Base-by-base conservation (phyloP, 129 eudicot genomes). In the Flaveria trinervia region DNA sequence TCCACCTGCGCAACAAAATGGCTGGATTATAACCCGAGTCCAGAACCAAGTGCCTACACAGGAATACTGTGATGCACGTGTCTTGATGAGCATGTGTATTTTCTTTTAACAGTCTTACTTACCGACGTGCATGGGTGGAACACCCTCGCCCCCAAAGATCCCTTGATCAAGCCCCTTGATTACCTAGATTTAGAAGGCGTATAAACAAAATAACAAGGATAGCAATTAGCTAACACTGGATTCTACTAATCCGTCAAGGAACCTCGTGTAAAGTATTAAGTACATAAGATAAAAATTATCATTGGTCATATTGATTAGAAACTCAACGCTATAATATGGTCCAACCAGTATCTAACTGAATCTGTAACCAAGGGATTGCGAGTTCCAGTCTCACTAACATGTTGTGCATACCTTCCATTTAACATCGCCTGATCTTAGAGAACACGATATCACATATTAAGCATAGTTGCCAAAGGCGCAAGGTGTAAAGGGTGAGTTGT, bases 111-210 rank as follows among this genome's bases (percentile, higher is more conserved):
- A 11, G 2, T 75, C 88, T 72, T 36, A 36, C 41, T 36, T 86
- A 90, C 98, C 98, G 80, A 88, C 92, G 71, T 77, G 92, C 98
- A 90, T 93, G 43, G 97, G 92, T 12, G 98, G 98, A 39, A 93
- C 92, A 16, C 96, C 98, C 77, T 89, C 97, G 60, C 96, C 98
- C 41, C 98, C 98, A 18, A 81, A 56, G 62, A 93, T 93, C 33
- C 98, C 98, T 82, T 93, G 97, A 82, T 93, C 98, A 74, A 93
- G 83, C 72, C 98, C 97, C 82, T 70, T 93, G 46, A 90, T 90
- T 65, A 90, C 92, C 98, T 93, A 78, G 10, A 61, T 5, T 41
- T 71, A 39, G 46, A 52, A 26, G 3, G 33, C 2, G 46, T 12
- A 26, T 59, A 49, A 79, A 76, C 49, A 45, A 3, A 45, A 8